Conservation (phyloP, 169 alveolate genomes). For the Eimeria sp. region DNA sequence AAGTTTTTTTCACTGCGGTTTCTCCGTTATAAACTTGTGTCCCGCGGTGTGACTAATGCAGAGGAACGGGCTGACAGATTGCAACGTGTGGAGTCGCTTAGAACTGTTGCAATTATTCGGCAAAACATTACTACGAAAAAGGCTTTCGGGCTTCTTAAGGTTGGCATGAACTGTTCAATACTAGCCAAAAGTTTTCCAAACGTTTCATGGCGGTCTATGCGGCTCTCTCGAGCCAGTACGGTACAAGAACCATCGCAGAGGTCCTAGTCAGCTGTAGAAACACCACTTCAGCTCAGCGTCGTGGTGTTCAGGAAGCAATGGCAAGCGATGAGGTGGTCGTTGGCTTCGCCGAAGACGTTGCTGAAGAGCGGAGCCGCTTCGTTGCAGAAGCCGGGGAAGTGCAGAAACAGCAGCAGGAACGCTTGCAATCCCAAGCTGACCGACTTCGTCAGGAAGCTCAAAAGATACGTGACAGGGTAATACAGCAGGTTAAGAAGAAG, state of each 20-base stretch:
- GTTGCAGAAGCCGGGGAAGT: not conserved
- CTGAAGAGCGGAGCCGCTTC: constrained; percentile 6
- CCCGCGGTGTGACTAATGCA: not conserved
- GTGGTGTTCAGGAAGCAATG: constrained; percentile 41
- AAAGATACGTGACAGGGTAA: constrained; percentile 31
- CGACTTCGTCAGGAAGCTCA: constrained; percentile 63
- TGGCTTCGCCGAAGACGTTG: constrained; percentile 7
- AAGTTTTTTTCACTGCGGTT: not conserved
- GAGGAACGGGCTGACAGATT: constrained; percentile 62
- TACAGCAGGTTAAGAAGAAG: constrained; percentile 28
- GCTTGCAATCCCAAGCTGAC: constrained; percentile 42
- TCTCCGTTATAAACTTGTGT: not conserved
- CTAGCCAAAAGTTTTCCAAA: not conserved
- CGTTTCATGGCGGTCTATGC: not conserved
- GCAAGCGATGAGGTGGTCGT: constrained; percentile 56
- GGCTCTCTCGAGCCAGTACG: not conserved
- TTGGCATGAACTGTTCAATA: not conserved
- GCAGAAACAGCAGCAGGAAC: constrained; percentile 24
- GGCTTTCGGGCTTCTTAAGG: constrained; percentile 44
- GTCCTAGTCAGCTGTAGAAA: not conserved
- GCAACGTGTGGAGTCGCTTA: constrained; percentile 52
- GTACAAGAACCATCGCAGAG: not conserved
- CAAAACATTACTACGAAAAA: constrained; percentile 44
- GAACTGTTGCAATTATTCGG: constrained; percentile 67
- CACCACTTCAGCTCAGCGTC: not conserved